Evolutionary conservation across 306 rosid genomes (phyloP), one percentile per base, ranked within the genome.

Genomic region (Quillaja saponaria): DNA sequence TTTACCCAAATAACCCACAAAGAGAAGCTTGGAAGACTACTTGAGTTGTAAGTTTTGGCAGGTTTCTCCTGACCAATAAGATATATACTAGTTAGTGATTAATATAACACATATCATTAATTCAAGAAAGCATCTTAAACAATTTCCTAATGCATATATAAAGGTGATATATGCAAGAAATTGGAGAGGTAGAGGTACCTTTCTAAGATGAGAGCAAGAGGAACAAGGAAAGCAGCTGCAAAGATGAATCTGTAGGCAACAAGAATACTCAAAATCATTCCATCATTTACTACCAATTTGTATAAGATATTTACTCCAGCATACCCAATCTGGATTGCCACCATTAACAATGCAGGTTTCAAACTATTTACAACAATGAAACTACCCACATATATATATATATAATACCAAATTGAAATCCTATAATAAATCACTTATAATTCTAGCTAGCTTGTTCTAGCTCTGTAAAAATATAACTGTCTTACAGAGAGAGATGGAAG

Each of bases 1-100:
- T 61, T 58, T 74, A 84, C 95, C 95, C 89, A 71, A 87, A 82
- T 33, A 87, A 55, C 10, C 87, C 95, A 68, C 87, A 80, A 14
- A 82, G 55, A 76, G 82, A 70, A 44, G 79, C 72, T 64, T 78
- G 84, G 58, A 84, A 64, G 31, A 82, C 63, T 34, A 82, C 64
- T 15, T 25, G 17, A 73, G 79, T 10, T 10, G 73, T 80, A 38
- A 76, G 21, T 31, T 69, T 63, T 33, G 81, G 85, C 62, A 88
- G 53, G 49, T 28, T 56, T 13, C 71, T 78, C 60, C 89, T 82
- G 70, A 14, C 58, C 61, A 16, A 70, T 28, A 8, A 48, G 9
- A 19, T 13, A 16, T 39, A 19, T 2, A 69, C 8, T 13, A 55
- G 35, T 33, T 17, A 54, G 21, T 54, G n/a, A n/a, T n/a, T n/a